Percentiles rank a stretch among this genome's conserved stretches.
Evolutionary conservation across 202 grass and related monocot species (phyloP).

Genomic region (Setaria italica): DNA sequence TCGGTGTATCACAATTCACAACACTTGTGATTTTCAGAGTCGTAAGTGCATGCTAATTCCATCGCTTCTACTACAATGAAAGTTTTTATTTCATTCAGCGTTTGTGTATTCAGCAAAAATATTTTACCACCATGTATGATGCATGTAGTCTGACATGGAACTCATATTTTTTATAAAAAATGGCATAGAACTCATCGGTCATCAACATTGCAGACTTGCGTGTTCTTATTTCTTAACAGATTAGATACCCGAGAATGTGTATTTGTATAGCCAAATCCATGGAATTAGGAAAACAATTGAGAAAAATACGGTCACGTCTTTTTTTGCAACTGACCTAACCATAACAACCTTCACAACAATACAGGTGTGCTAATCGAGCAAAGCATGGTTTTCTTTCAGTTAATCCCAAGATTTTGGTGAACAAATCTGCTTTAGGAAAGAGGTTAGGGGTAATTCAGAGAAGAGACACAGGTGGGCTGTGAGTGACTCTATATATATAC

Average conservation of each 20-base stretch:
- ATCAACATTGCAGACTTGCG: neutral
- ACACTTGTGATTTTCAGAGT: no score
- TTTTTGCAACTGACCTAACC: conserved; percentile 71
- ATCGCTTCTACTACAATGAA: neutral
- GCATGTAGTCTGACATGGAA: neutral
- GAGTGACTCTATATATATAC: conserved; percentile 26
- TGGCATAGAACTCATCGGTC: neutral
- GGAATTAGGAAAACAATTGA: neutral
- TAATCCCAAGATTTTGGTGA: conserved; percentile 9
- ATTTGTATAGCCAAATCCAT: neutral
- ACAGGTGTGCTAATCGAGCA: conserved; percentile 24
- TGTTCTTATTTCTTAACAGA: neutral
- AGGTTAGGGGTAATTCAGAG: conserved; percentile 49
- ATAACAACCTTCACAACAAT: conserved; percentile 60
- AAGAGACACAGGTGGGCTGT: conserved; percentile 15
- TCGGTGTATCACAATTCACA: no score
- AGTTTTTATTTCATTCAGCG: neutral
- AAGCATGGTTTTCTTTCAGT: neutral
- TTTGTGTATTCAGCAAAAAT: neutral
- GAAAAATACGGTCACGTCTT: conserved; percentile 57
- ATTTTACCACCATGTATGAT: neutral
- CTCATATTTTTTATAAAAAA: neutral
- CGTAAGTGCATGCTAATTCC: neutral
- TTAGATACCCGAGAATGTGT: neutral
- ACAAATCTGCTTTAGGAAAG: conserved; percentile 30